Conservation (phyloP, 768 basidiomycete species). For the Pisolithus sp. region DNA sequence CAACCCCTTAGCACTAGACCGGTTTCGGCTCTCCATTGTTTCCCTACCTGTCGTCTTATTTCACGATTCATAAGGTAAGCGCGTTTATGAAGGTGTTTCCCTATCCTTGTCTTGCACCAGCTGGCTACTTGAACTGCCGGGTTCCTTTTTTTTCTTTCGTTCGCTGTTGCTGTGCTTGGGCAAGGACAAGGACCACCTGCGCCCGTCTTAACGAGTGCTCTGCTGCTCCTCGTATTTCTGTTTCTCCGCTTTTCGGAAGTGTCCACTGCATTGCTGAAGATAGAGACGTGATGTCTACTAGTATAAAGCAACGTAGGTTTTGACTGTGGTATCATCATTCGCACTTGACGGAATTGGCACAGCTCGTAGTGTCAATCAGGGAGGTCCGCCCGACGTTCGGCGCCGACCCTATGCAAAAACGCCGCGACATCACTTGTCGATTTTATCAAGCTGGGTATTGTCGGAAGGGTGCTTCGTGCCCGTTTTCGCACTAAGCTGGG, state of each 20-base stretch:
- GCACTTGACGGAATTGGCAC: neutral
- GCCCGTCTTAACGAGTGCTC: too few relatives aligned
- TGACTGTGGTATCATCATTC: neutral
- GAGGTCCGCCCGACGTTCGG: neutral
- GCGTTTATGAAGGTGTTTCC: neutral
- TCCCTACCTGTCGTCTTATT: conserved; percentile 11
- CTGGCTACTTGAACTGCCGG: too few relatives aligned
- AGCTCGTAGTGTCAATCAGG: neutral
- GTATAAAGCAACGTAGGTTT: conserved; percentile 12
- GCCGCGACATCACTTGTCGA: conserved; percentile 14
- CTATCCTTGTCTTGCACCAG: too few relatives aligned
- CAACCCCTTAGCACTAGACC: conserved; percentile 26
- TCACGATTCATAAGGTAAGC: conserved; percentile 1
- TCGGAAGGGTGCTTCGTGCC: conserved; percentile 21
- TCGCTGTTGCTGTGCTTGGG: too few relatives aligned
- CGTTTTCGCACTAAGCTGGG: conserved; percentile 17
- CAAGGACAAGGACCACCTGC: too few relatives aligned
- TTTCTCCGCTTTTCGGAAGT: too few relatives aligned
- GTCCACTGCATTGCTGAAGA: conserved; percentile 11
- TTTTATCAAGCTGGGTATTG: conserved; percentile 22
- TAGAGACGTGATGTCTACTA: neutral
- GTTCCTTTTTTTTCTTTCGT: too few relatives aligned
- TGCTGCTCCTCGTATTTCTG: too few relatives aligned
- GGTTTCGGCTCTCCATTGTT: conserved; percentile 33
- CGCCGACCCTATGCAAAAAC: neutral